Percentiles rank a stretch among this genome's conserved stretches.
Conservation (phyloP, 2,329 filamentous ascomycete genomes). For the Ophiostoma perfectum region DNA sequence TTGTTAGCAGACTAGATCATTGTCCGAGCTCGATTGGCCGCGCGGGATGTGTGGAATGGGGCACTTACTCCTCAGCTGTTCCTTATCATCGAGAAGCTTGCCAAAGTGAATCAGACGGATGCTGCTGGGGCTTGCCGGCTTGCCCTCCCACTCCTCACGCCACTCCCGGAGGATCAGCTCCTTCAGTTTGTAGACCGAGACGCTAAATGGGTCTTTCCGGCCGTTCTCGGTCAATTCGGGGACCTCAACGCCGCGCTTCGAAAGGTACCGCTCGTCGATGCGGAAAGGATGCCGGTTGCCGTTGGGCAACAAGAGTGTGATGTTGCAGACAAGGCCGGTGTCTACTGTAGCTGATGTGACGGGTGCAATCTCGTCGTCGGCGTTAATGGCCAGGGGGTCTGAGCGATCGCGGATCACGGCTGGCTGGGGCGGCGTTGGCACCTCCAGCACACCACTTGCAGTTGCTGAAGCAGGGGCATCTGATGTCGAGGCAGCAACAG, state of each 20-base stretch:
- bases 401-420: conserved; percentile 29
- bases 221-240: conserved; percentile 58
- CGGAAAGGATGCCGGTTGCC: conserved; percentile 85
- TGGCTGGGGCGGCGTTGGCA: conserved; percentile 18
- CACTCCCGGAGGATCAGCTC: conserved; percentile 91
- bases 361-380: conserved; percentile 18
- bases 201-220: conserved; percentile 71
- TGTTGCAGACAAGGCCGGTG: conserved; percentile 47
- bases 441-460: not conserved
- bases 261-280: conserved; percentile 80
- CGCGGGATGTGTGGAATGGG: no score
- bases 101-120: conserved; percentile 92
- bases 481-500: not conserved
- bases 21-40: not conserved
- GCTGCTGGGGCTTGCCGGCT: conserved; percentile 77
- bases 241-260: conserved; percentile 71
- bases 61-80: conserved; percentile 69
- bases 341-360: conserved; percentile 4
- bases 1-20: not conserved
- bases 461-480: not conserved
- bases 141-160: conserved; percentile 84
- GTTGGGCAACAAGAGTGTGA: conserved; percentile 75
- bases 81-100: conserved; percentile 83
- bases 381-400: not conserved
- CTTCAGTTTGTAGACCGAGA: conserved; percentile 90